Conservation (phyloP, 2,329 filamentous ascomycete genomes). For the Samsoniella hepiali region DNA sequence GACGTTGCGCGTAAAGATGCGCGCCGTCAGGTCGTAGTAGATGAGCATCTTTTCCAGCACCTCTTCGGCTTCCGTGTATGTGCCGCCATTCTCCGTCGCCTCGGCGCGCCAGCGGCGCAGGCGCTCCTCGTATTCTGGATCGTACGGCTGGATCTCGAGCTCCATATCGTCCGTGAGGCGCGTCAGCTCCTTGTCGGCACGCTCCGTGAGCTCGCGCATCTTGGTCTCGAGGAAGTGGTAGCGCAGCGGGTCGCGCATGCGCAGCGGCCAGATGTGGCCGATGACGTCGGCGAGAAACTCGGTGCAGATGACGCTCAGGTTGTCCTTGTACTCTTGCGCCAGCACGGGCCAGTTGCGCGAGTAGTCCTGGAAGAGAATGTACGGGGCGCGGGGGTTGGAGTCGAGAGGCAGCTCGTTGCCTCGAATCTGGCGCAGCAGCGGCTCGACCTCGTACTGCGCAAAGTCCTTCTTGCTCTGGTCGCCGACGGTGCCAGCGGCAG, state of each 20-base stretch:
- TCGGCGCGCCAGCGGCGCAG: conserved; percentile 45
- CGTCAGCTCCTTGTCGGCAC: conserved; percentile 45
- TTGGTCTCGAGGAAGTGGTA: conserved; percentile 48
- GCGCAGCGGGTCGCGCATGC: conserved; percentile 50
- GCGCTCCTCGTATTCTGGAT: conserved; percentile 51
- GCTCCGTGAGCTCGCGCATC: conserved; percentile 45
- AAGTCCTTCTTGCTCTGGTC: conserved; percentile 46
- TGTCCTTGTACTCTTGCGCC: conserved; percentile 53
- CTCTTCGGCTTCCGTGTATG: conserved; percentile 50
- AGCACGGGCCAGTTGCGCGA: conserved; percentile 51
- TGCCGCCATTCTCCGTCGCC: conserved; percentile 41
- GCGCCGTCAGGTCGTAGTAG: conserved; percentile 51
- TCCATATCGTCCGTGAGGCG: conserved; percentile 49
- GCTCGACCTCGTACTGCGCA: conserved; percentile 46
- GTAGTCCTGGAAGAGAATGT: conserved; percentile 53
- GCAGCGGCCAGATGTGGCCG: conserved; percentile 47
- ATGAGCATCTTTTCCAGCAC: conserved; percentile 55
- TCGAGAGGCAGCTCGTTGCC: conserved; percentile 53
- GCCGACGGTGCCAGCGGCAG: conserved; percentile 31
- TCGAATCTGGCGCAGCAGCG: conserved; percentile 47
- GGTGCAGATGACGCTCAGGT: conserved; percentile 51
- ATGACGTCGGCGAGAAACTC: conserved; percentile 52
- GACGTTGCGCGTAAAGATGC: conserved; percentile 51
- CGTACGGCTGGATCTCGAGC: conserved; percentile 51
- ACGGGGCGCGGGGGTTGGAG: conserved; percentile 50